Evolutionary conservation across 2,329 filamentous ascomycete genomes (phyloP).

Genomic region (Alternaria postmessia): DNA sequence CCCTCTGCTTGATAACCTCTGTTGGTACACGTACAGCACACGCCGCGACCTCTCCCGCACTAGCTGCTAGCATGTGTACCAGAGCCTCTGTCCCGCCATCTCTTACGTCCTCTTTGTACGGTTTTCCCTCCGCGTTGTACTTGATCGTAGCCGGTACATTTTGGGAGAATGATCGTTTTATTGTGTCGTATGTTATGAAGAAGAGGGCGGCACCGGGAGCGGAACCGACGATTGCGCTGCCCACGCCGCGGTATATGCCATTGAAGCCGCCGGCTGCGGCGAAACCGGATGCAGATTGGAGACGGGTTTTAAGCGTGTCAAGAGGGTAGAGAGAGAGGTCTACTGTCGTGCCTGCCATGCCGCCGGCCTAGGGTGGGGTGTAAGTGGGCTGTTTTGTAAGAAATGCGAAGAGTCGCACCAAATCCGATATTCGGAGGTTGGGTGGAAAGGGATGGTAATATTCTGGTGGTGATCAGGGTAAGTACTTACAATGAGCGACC

Average conservation of each 20-base stretch:
- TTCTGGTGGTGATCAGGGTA: not conserved
- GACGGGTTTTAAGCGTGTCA: slow-evolving; percentile 97
- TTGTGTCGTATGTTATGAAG: slow-evolving; percentile 91
- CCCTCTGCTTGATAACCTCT: slow-evolving; percentile 96
- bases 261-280: slow-evolving; percentile 84
- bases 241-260: slow-evolving; percentile 92
- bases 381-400: not conserved
- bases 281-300: slow-evolving; percentile 83
- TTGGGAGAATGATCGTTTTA: slow-evolving; percentile 56
- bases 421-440: not conserved
- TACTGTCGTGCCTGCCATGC: slow-evolving; percentile 91
- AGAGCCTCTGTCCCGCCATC: slow-evolving; percentile 41
- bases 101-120: slow-evolving; percentile 30
- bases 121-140: slow-evolving; percentile 39
- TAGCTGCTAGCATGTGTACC: slow-evolving; percentile 83
- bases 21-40: slow-evolving; percentile 93
- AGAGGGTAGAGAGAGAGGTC: slow-evolving; percentile 97
- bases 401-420: not conserved
- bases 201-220: slow-evolving; percentile 95
- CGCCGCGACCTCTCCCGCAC: slow-evolving; percentile 86
- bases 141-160: slow-evolving; percentile 14
- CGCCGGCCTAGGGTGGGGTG: slow-evolving; percentile 71
- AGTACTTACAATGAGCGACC: slow-evolving; percentile 56
- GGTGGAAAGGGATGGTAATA: not conserved
- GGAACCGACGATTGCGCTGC: slow-evolving; percentile 86